phyloP scores from a whole-genome alignment of 2,329 filamentous ascomycete species.

The Chrysoporthe austroafricana region DNA sequence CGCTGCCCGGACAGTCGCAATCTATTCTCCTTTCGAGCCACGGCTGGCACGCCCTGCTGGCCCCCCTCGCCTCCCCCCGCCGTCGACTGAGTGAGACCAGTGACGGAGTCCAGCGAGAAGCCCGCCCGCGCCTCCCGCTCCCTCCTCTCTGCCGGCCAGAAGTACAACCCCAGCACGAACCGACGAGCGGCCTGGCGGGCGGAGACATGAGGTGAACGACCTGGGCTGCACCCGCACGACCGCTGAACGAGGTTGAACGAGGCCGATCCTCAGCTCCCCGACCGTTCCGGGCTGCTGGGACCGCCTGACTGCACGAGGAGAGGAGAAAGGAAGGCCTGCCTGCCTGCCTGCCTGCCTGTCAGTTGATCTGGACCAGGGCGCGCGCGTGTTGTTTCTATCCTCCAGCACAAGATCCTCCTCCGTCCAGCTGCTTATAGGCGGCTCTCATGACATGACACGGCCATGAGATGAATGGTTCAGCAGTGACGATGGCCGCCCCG shows the following conservation, averaged over 20 bases:
- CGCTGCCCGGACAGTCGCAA: constrained; percentile 20
- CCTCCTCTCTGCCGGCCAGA: constrained; percentile 24
- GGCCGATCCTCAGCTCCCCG: not conserved
- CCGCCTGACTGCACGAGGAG: constrained; percentile 8
- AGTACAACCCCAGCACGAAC: not conserved
- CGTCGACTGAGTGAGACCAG: constrained; percentile 18
- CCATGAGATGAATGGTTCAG: constrained; percentile 50
- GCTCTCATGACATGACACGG: constrained; percentile 32
- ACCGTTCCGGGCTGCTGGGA: not conserved
- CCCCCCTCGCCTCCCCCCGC: constrained; percentile 2
- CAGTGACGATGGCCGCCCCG: constrained; percentile 46
- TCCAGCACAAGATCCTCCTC: not conserved
- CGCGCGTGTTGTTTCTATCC: constrained; percentile 12
- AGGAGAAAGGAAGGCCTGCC: not conserved
- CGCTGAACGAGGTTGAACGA: not conserved
- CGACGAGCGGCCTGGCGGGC: constrained; percentile 13
- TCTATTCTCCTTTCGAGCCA: not conserved
- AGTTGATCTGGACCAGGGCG: constrained; percentile 20
- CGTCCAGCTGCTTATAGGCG: constrained; percentile 23
- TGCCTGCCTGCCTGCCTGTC: constrained; percentile 18
- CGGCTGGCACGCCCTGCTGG: not conserved
- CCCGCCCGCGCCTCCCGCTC: not conserved
- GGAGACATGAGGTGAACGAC: constrained; percentile 17
- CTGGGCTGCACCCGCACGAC: constrained; percentile 4
- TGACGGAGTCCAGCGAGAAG: constrained; percentile 17